Conservation (phyloP, 805 yeast genomes). For the Lipomyces oligophaga region DNA sequence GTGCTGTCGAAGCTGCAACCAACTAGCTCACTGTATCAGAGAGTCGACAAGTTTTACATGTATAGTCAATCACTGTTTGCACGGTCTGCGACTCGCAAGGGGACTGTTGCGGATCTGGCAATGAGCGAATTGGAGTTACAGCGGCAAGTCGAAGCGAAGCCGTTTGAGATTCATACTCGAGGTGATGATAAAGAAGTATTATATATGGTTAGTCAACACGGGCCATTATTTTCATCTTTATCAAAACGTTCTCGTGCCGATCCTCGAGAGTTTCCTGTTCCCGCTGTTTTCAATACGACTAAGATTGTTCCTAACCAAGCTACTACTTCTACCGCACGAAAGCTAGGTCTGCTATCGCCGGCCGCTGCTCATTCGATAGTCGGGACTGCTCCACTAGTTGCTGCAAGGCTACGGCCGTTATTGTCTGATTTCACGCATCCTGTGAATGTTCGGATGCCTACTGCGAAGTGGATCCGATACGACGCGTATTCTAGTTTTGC, state of each 20-base stretch:
- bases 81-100: slow-evolving; percentile 1
- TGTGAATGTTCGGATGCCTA: slow-evolving; percentile 48
- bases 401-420: slow-evolving; percentile 19
- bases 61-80: slow-evolving; percentile 18
- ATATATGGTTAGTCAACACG: slow-evolving; percentile 55
- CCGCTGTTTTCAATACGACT: slow-evolving; percentile 55
- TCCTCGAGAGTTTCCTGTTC: slow-evolving; percentile 62
- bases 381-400: slow-evolving; percentile 17
- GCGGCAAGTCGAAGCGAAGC: slow-evolving; percentile 1
- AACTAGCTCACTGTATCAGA: slow-evolving; percentile 6
- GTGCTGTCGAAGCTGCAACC: slow-evolving; percentile 16
- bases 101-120: slow-evolving; percentile 1
- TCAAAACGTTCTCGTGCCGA: slow-evolving; percentile 69
- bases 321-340: slow-evolving; percentile 18
- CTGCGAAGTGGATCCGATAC: slow-evolving; percentile 61
- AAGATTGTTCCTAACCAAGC: slow-evolving; percentile 55
- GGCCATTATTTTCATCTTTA: slow-evolving; percentile 77
- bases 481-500: slow-evolving; percentile 56
- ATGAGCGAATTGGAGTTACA: slow-evolving; percentile 4
- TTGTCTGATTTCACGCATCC: slow-evolving; percentile 35
- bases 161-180: slow-evolving; percentile 19
- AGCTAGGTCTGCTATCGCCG: slow-evolving; percentile 21
- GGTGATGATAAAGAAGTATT: slow-evolving; percentile 50
- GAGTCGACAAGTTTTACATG: slow-evolving; percentile 13
- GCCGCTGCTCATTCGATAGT: slow-evolving; percentile 10